phyloP scores from a whole-genome alignment of 805 yeast species.

The Priceomyces fermenticarens region DNA sequence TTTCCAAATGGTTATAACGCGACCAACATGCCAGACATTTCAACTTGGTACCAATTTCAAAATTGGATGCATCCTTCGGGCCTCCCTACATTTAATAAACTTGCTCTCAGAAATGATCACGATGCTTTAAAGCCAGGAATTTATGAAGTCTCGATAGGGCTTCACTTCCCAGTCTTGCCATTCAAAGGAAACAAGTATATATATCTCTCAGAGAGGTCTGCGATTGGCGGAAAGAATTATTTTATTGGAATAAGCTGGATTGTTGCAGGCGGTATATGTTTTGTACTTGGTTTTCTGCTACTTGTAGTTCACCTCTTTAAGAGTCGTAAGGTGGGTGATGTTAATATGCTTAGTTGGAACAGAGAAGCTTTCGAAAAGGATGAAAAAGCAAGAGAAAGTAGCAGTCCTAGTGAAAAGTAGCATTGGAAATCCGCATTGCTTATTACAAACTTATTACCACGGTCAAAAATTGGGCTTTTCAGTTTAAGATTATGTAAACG shows the following conservation, averaged over 20 bases:
- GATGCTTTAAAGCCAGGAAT: conserved; percentile 54
- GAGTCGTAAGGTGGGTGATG: conserved; percentile 73
- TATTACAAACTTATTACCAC: too few species aligned
- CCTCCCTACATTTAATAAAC: conserved; percentile 39
- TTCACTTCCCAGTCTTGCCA: conserved; percentile 75
- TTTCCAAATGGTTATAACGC: conserved; percentile 43
- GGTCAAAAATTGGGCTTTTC: too few species aligned
- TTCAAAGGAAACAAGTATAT: conserved; percentile 67
- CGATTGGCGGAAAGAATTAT: conserved; percentile 71
- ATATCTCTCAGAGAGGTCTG: conserved; percentile 67
- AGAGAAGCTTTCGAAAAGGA: conserved; percentile 30
- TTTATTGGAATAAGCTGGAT: conserved; percentile 75
- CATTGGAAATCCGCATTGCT: not conserved
- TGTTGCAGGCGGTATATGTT: conserved; percentile 70
- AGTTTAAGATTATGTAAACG: too few species aligned
- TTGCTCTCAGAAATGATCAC: conserved; percentile 60
- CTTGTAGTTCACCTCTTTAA: conserved; percentile 53
- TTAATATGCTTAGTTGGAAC: conserved; percentile 72
- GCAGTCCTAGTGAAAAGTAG: not conserved
- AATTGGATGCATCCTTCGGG: conserved; percentile 47
- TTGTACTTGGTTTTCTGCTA: conserved; percentile 52
- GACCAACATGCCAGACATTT: conserved; percentile 42
- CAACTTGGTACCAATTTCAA: conserved; percentile 43
- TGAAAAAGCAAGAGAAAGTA: conserved; percentile 6
- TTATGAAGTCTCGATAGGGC: conserved; percentile 63